Percentiles rank a stretch among this genome's conserved stretches.
phyloP scores from a whole-genome alignment of 164 flowering plant genomes.

The Kingdonia uniflora region DNA sequence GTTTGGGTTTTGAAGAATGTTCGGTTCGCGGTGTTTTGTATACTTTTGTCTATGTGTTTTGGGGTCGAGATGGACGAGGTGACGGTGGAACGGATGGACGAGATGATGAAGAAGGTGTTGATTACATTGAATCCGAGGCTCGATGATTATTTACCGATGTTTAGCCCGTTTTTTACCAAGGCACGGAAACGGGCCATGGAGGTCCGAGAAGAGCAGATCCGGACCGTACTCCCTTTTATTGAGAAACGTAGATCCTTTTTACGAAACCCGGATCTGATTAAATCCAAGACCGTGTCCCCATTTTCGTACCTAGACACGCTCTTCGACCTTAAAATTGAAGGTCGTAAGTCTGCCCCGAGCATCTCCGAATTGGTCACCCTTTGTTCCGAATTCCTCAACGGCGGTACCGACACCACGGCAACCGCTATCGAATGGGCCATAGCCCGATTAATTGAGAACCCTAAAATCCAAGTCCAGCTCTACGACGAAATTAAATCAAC shows the following conservation, averaged over 20 bases:
- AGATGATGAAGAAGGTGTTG: conserved; percentile 58
- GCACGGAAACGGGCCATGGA: conserved; percentile 41
- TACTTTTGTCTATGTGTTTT: conserved; percentile 75
- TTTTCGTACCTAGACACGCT: conserved; percentile 86
- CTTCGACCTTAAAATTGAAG: conserved; percentile 62
- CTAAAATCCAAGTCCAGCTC: conserved; percentile 43
- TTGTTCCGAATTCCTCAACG: conserved; percentile 86
- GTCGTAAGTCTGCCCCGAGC: conserved; percentile 41
- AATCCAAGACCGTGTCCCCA: conserved; percentile 19
- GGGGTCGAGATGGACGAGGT: conserved; percentile 73
- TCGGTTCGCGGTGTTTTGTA: conserved; percentile 75
- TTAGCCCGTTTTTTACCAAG: conserved; percentile 65
- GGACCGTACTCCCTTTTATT: conserved; percentile 44
- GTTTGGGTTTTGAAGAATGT: conserved; percentile 74
- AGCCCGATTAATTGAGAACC: conserved; percentile 60
- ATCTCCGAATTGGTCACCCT: conserved; percentile 67
- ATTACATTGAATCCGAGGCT: conserved; percentile 51
- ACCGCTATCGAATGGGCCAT: conserved; percentile 93
- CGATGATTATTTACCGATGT: conserved; percentile 72
- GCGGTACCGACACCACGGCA: conserved; percentile 93
- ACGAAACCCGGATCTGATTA: conserved; percentile 25
- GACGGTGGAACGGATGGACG: conserved; percentile 44
- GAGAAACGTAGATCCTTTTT: conserved; percentile 35
- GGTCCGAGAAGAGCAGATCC: conserved; percentile 58
- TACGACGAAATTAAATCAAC: conserved; percentile 41